phyloP scores from a whole-genome alignment of 176 grass and related monocot species.

The Microstegium vimineum region DNA sequence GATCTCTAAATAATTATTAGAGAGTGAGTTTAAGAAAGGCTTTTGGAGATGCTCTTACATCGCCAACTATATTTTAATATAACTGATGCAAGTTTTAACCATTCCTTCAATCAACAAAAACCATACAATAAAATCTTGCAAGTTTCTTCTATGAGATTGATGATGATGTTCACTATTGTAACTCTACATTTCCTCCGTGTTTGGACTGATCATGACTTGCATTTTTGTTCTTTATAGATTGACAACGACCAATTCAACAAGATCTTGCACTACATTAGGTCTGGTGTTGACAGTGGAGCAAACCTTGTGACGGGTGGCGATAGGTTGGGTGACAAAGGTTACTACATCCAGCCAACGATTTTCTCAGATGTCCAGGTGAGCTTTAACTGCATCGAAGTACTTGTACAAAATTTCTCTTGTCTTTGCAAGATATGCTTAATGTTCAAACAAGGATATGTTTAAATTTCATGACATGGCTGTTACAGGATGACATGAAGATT shows the following conservation, averaged over 20 bases:
- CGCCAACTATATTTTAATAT: background rate
- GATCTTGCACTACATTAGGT: slow-evolving; percentile 71
- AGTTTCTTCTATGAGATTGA: background rate
- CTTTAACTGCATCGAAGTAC: background rate
- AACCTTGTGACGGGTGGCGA: slow-evolving; percentile 73
- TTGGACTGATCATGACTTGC: background rate
- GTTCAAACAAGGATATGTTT: background rate
- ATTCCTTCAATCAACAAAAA: background rate
- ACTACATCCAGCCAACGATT: slow-evolving; percentile 90
- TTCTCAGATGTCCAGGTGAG: slow-evolving; percentile 88
- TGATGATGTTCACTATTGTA: background rate
- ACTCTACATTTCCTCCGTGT: background rate
- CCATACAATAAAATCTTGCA: background rate
- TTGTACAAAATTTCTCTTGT: background rate
- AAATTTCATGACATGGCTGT: background rate
- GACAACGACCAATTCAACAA: slow-evolving; percentile 84
- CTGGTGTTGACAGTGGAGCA: slow-evolving; percentile 60
- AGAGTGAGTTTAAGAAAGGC: too few species aligned
- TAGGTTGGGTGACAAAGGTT: slow-evolving; percentile 73
- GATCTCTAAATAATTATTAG: too few species aligned
- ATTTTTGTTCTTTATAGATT: slow-evolving; percentile 42
- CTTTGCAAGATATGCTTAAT: background rate
- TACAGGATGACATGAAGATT: slow-evolving; percentile 68
- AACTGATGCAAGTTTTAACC: background rate
- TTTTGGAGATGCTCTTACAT: background rate